phyloP scores from a whole-genome alignment of 108 stramenopile genomes.

The Seminavis robusta region DNA sequence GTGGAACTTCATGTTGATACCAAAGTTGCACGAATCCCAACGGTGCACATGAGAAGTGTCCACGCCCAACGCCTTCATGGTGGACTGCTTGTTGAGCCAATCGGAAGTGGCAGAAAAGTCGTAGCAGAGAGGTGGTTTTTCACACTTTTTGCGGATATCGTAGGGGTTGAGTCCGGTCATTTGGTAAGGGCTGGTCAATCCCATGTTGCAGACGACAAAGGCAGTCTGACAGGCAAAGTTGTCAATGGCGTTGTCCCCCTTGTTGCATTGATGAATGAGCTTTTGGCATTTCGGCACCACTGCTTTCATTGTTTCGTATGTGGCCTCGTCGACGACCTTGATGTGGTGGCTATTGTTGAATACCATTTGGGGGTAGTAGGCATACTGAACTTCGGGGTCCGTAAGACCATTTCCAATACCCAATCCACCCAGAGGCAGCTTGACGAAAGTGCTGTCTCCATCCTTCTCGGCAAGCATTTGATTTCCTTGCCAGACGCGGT shows the following conservation, averaged over 20 bases:
- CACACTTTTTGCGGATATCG: constrained; percentile 89
- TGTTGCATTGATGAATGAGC: constrained; percentile 82
- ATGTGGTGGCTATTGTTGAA: constrained; percentile 89
- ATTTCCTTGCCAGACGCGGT: constrained; percentile 41
- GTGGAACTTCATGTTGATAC: constrained; percentile 85
- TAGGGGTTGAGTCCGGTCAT: constrained; percentile 92
- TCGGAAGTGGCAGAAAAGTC: constrained; percentile 84
- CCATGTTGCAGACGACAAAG: constrained; percentile 75
- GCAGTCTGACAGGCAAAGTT: constrained; percentile 78
- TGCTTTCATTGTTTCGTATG: constrained; percentile 66
- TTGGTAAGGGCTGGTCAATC: constrained; percentile 80
- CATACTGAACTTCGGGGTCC: constrained; percentile 89
- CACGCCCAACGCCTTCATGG: constrained; percentile 79
- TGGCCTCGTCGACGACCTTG: constrained; percentile 68
- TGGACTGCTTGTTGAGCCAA: constrained; percentile 76
- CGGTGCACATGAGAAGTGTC: constrained; percentile 48
- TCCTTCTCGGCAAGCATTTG: constrained; percentile 8
- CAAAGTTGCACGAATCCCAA: constrained; percentile 82
- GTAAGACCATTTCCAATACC: constrained; percentile 96
- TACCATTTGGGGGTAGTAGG: constrained; percentile 85
- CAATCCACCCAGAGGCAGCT: constrained; percentile 81
- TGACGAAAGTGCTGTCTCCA: constrained; percentile 54
- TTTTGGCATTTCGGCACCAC: constrained; percentile 71
- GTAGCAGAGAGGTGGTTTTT: constrained; percentile 86
- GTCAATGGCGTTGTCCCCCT: constrained; percentile 48